Evolutionary conservation across 208 protist genomes (phyloP), one percentile per base, ranked within the genome.

Genomic region (Trichomonas tenax): DNA sequence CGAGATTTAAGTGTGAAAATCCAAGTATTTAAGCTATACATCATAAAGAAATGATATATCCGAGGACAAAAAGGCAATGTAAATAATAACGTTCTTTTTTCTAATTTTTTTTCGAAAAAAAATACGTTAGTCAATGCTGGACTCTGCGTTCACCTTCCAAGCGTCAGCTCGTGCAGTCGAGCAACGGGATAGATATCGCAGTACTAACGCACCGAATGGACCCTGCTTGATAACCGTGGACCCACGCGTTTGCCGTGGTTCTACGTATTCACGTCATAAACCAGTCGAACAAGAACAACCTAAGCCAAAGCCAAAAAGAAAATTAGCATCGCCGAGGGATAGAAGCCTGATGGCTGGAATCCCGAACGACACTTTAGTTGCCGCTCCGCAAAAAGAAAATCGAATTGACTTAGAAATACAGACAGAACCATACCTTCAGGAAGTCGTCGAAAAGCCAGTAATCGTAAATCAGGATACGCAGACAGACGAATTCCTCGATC

Each of bases 401-500:
- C 11, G 86, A 34, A 93, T 93, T 51, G 86, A 93, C 46, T 38
- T 93, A 38, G 86, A 93, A 93, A 93, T 93, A 48, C 86, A 93
- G 44, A 93, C 86, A 17, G 86, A 93, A 51, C 86, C 86, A 34
- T 93, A 93, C 31, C 26, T 93, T 38, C 86, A 93, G 38, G 86
- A 93, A 93, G 44, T 93, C 15, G 44, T 48, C 8, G 86, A 93
- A n/a, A 93, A 93, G 34, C 86, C 86, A 93, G 44, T 93, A 49
- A 44, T 48, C 11, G 86, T 93, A 34, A 51, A 51, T 93, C 15
- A 48, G 96, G 98, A 98, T 96, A 99, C 98, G 84, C 98, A 99
- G 97, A 99, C 99, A 17, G 99, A 99, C 97, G 98, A 98, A 11
- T 98, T 99, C 96, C 97, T 99, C 45, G 98, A 99, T 96, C 97